phyloP scores from a whole-genome alignment of 139 green algal genomes.

The Micractinium sp. region DNA sequence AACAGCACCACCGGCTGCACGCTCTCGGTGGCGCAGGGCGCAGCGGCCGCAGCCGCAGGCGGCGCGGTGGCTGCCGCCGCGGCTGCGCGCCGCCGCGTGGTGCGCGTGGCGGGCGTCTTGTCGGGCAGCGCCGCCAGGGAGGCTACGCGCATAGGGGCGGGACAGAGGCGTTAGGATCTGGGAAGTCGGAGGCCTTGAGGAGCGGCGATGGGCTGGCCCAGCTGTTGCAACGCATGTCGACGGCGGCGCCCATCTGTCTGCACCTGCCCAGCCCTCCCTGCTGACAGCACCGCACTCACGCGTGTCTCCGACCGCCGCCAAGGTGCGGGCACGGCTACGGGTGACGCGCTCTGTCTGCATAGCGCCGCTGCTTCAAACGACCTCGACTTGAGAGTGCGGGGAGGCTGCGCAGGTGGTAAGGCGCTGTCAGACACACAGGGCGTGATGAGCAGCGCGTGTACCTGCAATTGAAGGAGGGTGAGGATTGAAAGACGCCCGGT shows the following conservation, averaged over 20 bases:
- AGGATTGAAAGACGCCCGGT: no score
- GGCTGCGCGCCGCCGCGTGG: background rate
- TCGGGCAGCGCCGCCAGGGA: constrained; percentile 5
- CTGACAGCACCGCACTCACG: background rate
- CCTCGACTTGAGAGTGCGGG: background rate
- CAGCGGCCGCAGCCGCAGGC: background rate
- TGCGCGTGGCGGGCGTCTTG: constrained; percentile 5
- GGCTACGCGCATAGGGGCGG: background rate
- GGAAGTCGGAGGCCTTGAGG: background rate
- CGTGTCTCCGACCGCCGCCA: constrained; percentile 13
- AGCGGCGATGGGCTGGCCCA: background rate
- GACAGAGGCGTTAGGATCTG: background rate
- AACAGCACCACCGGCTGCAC: constrained; percentile 28
- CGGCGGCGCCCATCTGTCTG: no score
- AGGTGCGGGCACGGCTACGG: background rate
- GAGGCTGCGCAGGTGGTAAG: background rate
- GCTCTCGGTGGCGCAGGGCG: background rate
- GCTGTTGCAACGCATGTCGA: background rate
- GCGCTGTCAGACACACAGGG: no score
- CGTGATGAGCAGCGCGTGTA: no score
- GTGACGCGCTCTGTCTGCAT: constrained; percentile 29
- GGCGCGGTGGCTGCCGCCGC: background rate
- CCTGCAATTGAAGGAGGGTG: no score
- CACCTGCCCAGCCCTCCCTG: background rate
- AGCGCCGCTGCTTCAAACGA: background rate